phyloP scores from a whole-genome alignment of 768 basidiomycete species.

The Pisolithus sp. region DNA sequence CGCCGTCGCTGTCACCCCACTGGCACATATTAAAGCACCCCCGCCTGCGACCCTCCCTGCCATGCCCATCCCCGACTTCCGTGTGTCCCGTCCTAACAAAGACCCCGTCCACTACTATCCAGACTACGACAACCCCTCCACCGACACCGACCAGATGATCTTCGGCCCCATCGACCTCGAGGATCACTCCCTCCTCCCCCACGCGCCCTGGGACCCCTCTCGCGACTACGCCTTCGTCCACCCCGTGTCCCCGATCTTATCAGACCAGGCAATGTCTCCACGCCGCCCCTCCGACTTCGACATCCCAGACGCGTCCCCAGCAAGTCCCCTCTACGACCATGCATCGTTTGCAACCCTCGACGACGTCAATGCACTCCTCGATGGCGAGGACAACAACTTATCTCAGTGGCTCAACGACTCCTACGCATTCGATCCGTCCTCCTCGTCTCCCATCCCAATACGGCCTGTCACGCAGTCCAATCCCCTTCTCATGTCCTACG shows the following conservation, averaged over 20 bases:
- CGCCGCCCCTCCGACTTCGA: conserved; percentile 37
- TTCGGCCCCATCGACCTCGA: conserved; percentile 31
- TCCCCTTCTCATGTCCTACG: conserved; percentile 46
- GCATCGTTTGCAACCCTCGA: conserved; percentile 24
- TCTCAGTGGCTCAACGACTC: conserved; percentile 60
- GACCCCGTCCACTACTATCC: conserved; percentile 36
- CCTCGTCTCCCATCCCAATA: conserved; percentile 61
- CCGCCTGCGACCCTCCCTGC: conserved; percentile 34
- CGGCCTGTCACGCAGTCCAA: conserved; percentile 39
- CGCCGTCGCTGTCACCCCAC: conserved; percentile 22
- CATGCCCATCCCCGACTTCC: conserved; percentile 29
- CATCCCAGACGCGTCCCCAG: conserved; percentile 34
- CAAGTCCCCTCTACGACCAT: conserved; percentile 31
- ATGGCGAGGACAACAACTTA: conserved; percentile 38
- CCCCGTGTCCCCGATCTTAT: conserved; percentile 36
- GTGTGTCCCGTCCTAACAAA: background rate
- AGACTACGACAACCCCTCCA: conserved; percentile 31
- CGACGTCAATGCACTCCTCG: conserved; percentile 31
- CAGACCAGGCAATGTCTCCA: conserved; percentile 33
- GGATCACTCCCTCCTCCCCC: conserved; percentile 22
- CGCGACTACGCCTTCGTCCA: conserved; percentile 31
- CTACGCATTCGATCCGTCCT: conserved; percentile 22
- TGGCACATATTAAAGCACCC: conserved; percentile 29
- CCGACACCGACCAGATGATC: conserved; percentile 28
- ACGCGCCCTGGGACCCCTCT: conserved; percentile 20